These are phyloP conservation scores for Syzygium grande DNA, from an alignment of 345 rosid species.

Conservation along the genomic window DNA sequence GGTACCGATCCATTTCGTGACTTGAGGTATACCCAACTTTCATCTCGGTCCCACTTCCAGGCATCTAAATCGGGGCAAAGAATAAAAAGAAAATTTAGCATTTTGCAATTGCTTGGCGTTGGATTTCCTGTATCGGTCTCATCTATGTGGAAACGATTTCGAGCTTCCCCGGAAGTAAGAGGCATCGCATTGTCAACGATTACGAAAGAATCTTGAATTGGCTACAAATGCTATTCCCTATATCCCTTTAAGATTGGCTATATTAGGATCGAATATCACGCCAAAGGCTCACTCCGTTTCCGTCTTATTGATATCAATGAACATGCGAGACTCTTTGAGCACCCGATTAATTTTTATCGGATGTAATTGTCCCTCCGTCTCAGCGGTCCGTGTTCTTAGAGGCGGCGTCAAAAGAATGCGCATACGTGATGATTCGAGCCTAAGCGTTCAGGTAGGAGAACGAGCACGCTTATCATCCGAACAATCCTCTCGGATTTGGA, in stretches of 20 bases:
- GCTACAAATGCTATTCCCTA: neutral
- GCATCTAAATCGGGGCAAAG: neutral
- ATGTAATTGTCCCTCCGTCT: neutral
- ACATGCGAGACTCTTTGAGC: neutral
- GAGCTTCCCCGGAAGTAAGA: neutral
- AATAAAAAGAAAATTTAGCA: too few species aligned
- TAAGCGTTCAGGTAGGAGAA: neutral
- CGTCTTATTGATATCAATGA: neutral
- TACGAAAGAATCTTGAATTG: neutral
- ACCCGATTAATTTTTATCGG: neutral
- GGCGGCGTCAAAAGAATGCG: neutral
- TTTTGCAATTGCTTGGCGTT: too few species aligned
- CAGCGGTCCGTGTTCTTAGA: too few species aligned
- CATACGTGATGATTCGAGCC: neutral
- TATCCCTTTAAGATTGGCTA: neutral
- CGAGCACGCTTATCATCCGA: neutral
- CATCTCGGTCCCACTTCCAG: neutral
- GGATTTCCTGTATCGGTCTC: too few species aligned
- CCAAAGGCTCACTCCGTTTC: neutral
- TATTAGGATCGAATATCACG: neutral
- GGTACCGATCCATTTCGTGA: neutral
- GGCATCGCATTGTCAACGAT: neutral
- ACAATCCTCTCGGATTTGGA: neutral
- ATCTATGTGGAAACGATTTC: too few species aligned
- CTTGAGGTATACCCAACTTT: neutral